These are phyloP conservation scores for Aspergillus fructus DNA, from an alignment of 2,329 filamentous ascomycete genomes.

Conservation along the genomic window DNA sequence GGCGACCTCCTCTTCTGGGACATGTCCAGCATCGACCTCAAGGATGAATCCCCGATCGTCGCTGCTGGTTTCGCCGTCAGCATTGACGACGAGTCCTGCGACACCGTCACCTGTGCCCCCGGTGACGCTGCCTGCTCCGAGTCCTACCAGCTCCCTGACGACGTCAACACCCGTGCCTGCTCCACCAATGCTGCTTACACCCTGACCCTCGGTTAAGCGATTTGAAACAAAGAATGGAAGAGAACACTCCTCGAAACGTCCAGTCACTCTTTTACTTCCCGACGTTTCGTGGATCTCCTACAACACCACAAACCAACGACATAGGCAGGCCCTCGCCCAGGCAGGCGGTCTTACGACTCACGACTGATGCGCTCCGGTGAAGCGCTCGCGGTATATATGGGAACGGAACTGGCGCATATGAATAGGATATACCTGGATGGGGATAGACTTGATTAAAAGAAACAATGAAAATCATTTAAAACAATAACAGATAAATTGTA, in stretches of 20 bases:
- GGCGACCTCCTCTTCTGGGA: slow-evolving; percentile 31
- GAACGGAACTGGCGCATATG: slow-evolving; percentile 4
- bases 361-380: not conserved
- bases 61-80: slow-evolving; percentile 26
- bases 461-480: not conserved
- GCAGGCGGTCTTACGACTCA: slow-evolving; percentile 8
- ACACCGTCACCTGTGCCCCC: slow-evolving; percentile 23
- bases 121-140: slow-evolving; percentile 25
- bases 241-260: not conserved
- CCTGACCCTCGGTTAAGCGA: slow-evolving; percentile 34
- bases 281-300: not conserved
- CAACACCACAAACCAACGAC: not conserved
- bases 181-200: slow-evolving; percentile 29
- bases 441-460: not conserved
- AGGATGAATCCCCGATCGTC: slow-evolving; percentile 20
- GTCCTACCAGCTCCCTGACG: slow-evolving; percentile 30
- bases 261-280: slow-evolving; percentile 3
- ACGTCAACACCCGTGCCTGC: slow-evolving; percentile 28
- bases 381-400: slow-evolving; percentile 6
- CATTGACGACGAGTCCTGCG: slow-evolving; percentile 24
- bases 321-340: slow-evolving; percentile 8
- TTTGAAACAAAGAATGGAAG: not conserved
- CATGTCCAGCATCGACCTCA: slow-evolving; percentile 31
- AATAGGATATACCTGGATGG: slow-evolving; percentile 3
- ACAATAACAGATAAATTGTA: not conserved